Evolutionary conservation across 345 rosid species (phyloP), one percentile per base, ranked within the genome.

Genomic region (Eucalyptus cloeziana): DNA sequence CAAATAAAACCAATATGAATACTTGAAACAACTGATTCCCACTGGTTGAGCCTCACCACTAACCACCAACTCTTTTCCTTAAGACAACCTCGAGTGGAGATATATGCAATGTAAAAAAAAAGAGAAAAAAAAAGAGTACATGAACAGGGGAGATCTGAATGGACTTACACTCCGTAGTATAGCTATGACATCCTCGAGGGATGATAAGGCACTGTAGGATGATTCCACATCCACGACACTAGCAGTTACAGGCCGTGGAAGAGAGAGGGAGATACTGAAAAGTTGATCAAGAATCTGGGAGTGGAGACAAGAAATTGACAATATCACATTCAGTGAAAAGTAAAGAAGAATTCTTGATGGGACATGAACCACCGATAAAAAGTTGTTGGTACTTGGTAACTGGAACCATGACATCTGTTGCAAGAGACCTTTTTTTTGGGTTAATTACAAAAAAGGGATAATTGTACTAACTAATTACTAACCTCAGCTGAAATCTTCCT

Each of bases 161-260:
- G 79, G 89, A 90, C 94, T 89, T 93, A 97, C 99, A 69, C 99
- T 95, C 94, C 95, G 95, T 93, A 97, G 92, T 91, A 96, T 96
- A 88, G 98, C 97, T 92, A 97, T 95, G 88, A 97, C 99, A 92
- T 97, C 99, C 95, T 95, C 99, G 86, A 97, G 98, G 87, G 99
- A 96, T 87, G 97, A 95, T 88, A 97, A 92, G 89, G 99, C 98
- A 49, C 91, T 90, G 86, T 97, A 97, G 45, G 96, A 94, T 88
- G 93, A 92, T 91, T 97, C 99, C 79, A 95, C 93, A 91, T 96
- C 95, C 88, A 92, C 87, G 85, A 89, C 90, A 89, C 90, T 95
- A 88, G 98, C 91, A 88, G 91, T 93, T 86, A 50, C 91, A 54
- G 97, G 95, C 90, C 94, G 95, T 90, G 98, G 98, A 90, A 97